Base-by-base conservation (phyloP, 2,329 filamentous ascomycete genomes). In the Penicillium fuscoglaucum region DNA sequence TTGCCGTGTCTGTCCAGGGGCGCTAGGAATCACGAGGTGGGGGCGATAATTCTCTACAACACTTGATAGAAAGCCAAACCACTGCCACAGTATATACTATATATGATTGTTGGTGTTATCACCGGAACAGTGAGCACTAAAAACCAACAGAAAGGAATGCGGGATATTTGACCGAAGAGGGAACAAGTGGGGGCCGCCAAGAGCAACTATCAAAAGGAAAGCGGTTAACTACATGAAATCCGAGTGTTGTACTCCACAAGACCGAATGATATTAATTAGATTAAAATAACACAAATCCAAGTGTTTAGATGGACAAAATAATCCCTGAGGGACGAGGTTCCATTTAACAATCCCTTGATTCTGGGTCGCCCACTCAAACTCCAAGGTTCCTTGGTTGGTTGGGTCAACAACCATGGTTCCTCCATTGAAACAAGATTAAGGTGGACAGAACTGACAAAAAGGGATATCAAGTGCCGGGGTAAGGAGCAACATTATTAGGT, bases 401-500 rank as follows among this genome's bases (percentile, higher is more conserved):
- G 2, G n/a, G 9, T 41, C 21, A 15, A 31, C 6, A 50, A 33
- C 53, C 28, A 33, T 43, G 45, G 37, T 50, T 19, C 35, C 12
- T 12, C 17, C 17, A 21, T 28, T 7, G 17, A 48, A 54, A 33
- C 19, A 41, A 52, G 17, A 46, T 44, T 15, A 39, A 29, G 8
- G 26, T 21, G 29, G 19, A n/a, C 15, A 35, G 15, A 51, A 12
- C 3, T 2, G 13, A 9, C 8, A 45, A 37, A 52, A 9, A 46
- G 1, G 15, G 28, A 28, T 2, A 49, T 70, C 56, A 76, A 48
- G 74, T 76, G 6, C 73, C 74, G 7, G 74, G 73, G 56, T 76
- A 76, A 39, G 74, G 74, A 28, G 68, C 60, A 44, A 73, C 66
- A 35, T 66, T 64, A 19, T 41, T 66, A 6, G 67, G 58, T 1